phyloP scores from a whole-genome alignment of 179 eudicot species.

The Gypsophila paniculata region DNA sequence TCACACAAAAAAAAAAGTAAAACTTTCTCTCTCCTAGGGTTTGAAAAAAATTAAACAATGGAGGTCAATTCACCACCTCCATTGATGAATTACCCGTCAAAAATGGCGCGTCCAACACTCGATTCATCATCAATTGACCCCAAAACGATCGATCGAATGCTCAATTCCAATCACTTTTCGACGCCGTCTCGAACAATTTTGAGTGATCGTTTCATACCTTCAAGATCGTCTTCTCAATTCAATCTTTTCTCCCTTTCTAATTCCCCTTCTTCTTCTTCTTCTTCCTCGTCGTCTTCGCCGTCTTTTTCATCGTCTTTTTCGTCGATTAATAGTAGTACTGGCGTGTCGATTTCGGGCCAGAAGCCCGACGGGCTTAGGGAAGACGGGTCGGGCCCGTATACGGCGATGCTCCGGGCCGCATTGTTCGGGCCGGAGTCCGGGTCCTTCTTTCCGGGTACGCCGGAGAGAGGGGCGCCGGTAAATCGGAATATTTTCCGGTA shows the following conservation, averaged over 20 bases:
- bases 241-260: conserved; percentile 42
- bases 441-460: conserved; percentile 45
- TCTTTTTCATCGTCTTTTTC: conserved; percentile 11
- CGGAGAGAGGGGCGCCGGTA: conserved; percentile 37
- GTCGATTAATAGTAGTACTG: background rate
- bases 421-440: conserved; percentile 67
- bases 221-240: conserved; percentile 70
- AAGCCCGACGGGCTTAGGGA: conserved; percentile 36
- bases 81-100: conserved; percentile 22
- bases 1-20: no score
- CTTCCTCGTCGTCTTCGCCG: background rate
- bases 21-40: conserved; percentile 20
- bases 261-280: conserved; percentile 4
- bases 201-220: conserved; percentile 77
- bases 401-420: conserved; percentile 48
- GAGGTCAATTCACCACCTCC: background rate
- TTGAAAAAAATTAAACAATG: background rate
- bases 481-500: conserved; percentile 62
- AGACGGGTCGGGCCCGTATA: conserved; percentile 44
- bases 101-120: conserved; percentile 18
- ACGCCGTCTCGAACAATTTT: conserved; percentile 56
- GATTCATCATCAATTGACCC: conserved; percentile 34
- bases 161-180: conserved; percentile 28
- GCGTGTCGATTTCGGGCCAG: background rate
- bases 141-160: conserved; percentile 31